Evolutionary conservation across 306 rosid genomes (phyloP), one percentile per base, ranked within the genome.

Genomic region (Vigna reflexopilosa): DNA sequence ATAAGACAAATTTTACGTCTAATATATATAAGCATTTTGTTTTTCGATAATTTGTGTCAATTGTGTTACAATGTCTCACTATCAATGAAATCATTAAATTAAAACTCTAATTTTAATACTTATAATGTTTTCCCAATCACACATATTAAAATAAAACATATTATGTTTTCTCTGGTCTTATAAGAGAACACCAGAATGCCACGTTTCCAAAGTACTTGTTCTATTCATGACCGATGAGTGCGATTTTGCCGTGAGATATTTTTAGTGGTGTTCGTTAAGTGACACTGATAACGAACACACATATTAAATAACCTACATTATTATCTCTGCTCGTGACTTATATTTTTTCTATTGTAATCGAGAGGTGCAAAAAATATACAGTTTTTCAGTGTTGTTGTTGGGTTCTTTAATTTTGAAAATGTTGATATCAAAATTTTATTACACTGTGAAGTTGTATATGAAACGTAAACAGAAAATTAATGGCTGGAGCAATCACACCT

Each of bases 221-320:
- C 50, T 78, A 63, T 71, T 71, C 2, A 50, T 79, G 57, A 51
- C 61, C 19, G 24, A 62, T 50, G 67, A 42, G 42, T 52, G 36
- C 48, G 14, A 69, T 16, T 20, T 52, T 70, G 28, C 56, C 0
- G 42, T 36, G 54, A 40, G 13, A 42, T 42, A 52, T 66, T 51
- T 48, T 78, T 14, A 49, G 57, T 45, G 51, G 14, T 47, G 30
- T 57, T 73, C 28, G 52, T 44, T 30, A 20, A 30, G 19, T 8
- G 17, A 30, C 32, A 30, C 34, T 30, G 4, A 30, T 30, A 30
- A 30, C 34, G 34, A 3, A 30, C 34, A 30, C 5, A 30, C 34
- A 30, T 30, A 30, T 30, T 30, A 30, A 30, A 30, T 2, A 26
- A 26, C 28, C 28, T 26, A 26, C 28, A 26, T 2, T 26, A 26